phyloP scores from a whole-genome alignment of 139 green algal species.

The Zygnema circumcarinatum region DNA sequence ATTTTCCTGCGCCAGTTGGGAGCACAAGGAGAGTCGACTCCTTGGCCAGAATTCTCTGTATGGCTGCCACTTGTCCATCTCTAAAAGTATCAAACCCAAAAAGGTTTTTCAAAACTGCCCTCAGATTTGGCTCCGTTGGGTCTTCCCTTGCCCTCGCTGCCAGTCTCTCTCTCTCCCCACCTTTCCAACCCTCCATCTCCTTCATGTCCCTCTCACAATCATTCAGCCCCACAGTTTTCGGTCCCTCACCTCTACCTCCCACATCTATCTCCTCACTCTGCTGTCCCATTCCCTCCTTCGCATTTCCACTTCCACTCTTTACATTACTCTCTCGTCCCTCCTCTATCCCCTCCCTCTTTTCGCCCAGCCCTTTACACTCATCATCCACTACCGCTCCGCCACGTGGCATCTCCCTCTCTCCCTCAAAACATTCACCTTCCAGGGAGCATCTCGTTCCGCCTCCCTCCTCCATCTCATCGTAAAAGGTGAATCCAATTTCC shows the following conservation, averaged over 20 bases:
- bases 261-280: background rate
- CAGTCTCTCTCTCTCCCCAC: background rate
- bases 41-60: constrained; percentile 74
- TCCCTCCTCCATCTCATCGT: background rate
- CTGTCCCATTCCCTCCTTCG: background rate
- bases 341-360: background rate
- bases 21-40: constrained; percentile 81
- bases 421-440: no score
- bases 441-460: background rate
- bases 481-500: background rate
- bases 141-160: background rate
- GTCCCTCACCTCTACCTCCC: background rate
- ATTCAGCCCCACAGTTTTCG: background rate
- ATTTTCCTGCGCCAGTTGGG: constrained; percentile 91
- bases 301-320: background rate
- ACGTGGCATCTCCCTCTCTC: no score
- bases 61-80: constrained; percentile 78
- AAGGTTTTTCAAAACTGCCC: constrained; percentile 48
- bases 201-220: constrained; percentile 11
- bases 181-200: constrained; percentile 8
- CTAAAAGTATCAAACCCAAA: constrained; percentile 78
- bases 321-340: background rate
- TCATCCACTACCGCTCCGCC: no score
- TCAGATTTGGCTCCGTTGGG: constrained; percentile 42
- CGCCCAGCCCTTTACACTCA: no score